Evolutionary conservation across 306 rosid genomes (phyloP).

Genomic region (Vachellia collinsii): DNA sequence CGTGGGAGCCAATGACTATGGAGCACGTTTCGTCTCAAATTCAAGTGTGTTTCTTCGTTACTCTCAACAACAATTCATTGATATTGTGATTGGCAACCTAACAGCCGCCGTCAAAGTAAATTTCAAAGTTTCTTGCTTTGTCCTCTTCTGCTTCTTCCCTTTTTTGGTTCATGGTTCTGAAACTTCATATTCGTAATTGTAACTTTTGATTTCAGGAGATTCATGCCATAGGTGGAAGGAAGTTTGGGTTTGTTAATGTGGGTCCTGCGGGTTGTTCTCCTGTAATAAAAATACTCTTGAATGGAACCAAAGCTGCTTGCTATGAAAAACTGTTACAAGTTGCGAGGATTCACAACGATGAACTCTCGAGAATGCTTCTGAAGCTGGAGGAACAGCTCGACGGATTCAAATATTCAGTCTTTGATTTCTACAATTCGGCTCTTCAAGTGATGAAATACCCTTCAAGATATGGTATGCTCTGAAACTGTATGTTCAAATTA

Average conservation of each 20-base stretch:
- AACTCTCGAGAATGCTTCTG: neutral
- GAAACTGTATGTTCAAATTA: neutral
- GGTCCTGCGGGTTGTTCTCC: slow-evolving; percentile 18
- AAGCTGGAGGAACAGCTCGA: slow-evolving; percentile 39
- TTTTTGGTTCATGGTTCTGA: neutral
- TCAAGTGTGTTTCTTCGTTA: neutral
- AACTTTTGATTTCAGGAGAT: slow-evolving; percentile 45
- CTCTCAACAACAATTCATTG: slow-evolving; percentile 17
- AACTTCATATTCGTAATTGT: neutral
- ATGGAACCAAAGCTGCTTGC: slow-evolving; percentile 1
- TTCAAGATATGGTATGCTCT: slow-evolving; percentile 35
- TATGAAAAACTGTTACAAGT: neutral
- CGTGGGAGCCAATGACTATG: slow-evolving; percentile 52
- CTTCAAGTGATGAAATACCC: slow-evolving; percentile 37
- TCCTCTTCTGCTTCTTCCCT: neutral
- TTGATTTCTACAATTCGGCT: slow-evolving; percentile 29
- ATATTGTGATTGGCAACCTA: slow-evolving; percentile 54
- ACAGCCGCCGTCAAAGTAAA: slow-evolving; percentile 47
- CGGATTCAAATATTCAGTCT: slow-evolving; percentile 54
- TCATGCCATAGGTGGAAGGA: slow-evolving; percentile 55
- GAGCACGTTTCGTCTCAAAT: neutral
- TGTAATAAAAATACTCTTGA: neutral
- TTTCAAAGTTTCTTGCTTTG: neutral
- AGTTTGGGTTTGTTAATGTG: slow-evolving; percentile 49
- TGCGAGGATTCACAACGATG: neutral